Percentiles rank a stretch among this genome's conserved stretches.
Evolutionary conservation across 2,329 filamentous ascomycete genomes (phyloP).

Genomic region (Endocalyx cinctus): DNA sequence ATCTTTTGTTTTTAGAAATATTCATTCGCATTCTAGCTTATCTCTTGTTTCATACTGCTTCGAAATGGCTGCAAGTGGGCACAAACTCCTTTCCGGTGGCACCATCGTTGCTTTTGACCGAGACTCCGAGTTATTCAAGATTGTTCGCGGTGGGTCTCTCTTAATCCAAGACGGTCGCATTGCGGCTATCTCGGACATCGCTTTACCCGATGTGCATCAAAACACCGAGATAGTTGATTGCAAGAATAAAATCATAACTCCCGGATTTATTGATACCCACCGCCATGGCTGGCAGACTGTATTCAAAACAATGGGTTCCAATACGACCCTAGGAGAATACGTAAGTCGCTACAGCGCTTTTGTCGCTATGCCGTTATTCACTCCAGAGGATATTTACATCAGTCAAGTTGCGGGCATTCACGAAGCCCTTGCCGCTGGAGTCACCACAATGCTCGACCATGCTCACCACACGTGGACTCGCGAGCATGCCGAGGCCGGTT

Average conservation of each 20-base stretch:
- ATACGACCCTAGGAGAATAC: slow-evolving; percentile 43
- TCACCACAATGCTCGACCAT: slow-evolving; percentile 44
- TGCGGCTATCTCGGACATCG: slow-evolving; percentile 18
- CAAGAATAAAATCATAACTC: slow-evolving; percentile 43
- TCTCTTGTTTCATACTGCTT: no score
- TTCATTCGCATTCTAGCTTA: no score
- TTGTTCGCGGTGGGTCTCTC: slow-evolving; percentile 36
- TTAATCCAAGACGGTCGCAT: slow-evolving; percentile 36
- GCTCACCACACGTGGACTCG: slow-evolving; percentile 43
- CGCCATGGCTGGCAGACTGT: slow-evolving; percentile 49
- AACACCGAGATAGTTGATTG: slow-evolving; percentile 38
- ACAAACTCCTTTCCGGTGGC: slow-evolving; percentile 27
- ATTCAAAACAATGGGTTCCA: slow-evolving; percentile 45
- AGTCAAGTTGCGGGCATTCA: slow-evolving; percentile 34
- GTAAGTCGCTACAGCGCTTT: slow-evolving; percentile 35
- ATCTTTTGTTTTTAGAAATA: no score
- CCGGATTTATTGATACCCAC: slow-evolving; percentile 52
- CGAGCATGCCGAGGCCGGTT: slow-evolving; percentile 35
- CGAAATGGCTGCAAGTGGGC: neutral
- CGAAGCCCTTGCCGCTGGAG: slow-evolving; percentile 6
- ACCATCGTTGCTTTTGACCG: slow-evolving; percentile 39
- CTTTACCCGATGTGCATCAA: slow-evolving; percentile 8
- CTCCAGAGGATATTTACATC: slow-evolving; percentile 37
- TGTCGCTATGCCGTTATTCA: slow-evolving; percentile 26
- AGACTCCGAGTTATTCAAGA: slow-evolving; percentile 24